Evolutionary conservation across 148 eudicot genomes (phyloP).

Genomic region (Pharnaceum exiguum): DNA sequence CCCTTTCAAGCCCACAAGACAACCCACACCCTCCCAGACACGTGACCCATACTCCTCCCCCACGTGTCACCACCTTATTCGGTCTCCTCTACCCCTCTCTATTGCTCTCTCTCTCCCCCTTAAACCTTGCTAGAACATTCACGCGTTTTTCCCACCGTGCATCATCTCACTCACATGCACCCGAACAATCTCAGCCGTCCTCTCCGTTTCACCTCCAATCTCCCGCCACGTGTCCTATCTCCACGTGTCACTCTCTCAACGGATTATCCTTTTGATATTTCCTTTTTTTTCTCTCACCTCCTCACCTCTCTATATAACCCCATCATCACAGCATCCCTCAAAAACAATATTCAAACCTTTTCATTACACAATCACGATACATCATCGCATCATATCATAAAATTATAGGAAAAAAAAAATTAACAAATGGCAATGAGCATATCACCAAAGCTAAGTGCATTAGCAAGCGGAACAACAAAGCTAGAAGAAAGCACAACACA

Average conservation of each 20-base stretch:
- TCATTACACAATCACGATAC: background rate
- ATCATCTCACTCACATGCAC: background rate
- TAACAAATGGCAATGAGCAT: conserved; percentile 59
- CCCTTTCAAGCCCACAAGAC: too few relatives aligned
- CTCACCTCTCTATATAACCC: background rate
- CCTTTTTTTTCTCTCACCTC: background rate
- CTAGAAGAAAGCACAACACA: conserved; percentile 14
- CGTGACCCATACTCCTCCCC: too few relatives aligned
- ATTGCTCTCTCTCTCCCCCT: too few relatives aligned
- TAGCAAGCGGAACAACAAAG: conserved; percentile 49
- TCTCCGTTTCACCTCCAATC: background rate
- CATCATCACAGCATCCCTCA: background rate
- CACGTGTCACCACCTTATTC: too few relatives aligned
- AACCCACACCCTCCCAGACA: too few relatives aligned
- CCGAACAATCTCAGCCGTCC: background rate
- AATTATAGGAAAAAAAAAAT: background rate
- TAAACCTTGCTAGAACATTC: too few relatives aligned
- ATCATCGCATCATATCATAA: background rate
- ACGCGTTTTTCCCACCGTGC: too few relatives aligned
- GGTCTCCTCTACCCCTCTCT: too few relatives aligned
- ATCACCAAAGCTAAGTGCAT: conserved; percentile 55
- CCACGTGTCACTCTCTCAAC: background rate
- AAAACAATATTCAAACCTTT: background rate
- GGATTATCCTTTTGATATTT: background rate
- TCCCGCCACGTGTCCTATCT: background rate